Conservation (phyloP, 805 yeast genomes). For the Metschnikowia gelsemii region DNA sequence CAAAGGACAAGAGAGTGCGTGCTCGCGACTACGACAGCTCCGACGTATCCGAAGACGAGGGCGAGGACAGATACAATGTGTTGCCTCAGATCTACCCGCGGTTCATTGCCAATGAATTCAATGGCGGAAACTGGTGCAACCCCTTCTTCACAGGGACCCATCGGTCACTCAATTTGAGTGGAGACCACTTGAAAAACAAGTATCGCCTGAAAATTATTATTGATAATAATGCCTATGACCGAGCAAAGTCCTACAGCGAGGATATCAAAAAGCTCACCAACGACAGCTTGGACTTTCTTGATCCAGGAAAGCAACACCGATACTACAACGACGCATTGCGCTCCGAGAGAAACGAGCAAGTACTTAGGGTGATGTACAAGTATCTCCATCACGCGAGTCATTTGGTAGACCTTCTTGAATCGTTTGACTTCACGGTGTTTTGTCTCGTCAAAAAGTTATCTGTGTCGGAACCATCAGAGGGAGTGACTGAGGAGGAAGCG, state of each 20-base stretch:
- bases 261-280: conserved; percentile 40
- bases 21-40: conserved; percentile 39
- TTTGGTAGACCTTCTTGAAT: conserved; percentile 53
- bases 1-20: conserved; percentile 32
- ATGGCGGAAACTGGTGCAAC: conserved; percentile 79
- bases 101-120: conserved; percentile 61
- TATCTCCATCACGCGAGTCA: conserved; percentile 49
- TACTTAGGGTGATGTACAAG: conserved; percentile 54
- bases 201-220: conserved; percentile 48
- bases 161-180: conserved; percentile 40
- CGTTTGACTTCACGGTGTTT: conserved; percentile 61
- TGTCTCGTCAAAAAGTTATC: conserved; percentile 39
- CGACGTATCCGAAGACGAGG: conserved; percentile 35
- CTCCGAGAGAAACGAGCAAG: conserved; percentile 50
- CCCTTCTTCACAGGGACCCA: conserved; percentile 52
- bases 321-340: conserved; percentile 35
- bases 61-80: conserved; percentile 35
- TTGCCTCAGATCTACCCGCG: conserved; percentile 72
- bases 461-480: conserved; percentile 8
- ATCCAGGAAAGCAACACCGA: conserved; percentile 35
- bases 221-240: conserved; percentile 47
- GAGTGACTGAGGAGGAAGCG: conserved; percentile 7
- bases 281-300: conserved; percentile 43
- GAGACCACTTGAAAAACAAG: conserved; percentile 42
- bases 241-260: conserved; percentile 34